Base-by-base conservation (phyloP, 352 stramenopile species). In the Thalassiosira mediterranea region DNA sequence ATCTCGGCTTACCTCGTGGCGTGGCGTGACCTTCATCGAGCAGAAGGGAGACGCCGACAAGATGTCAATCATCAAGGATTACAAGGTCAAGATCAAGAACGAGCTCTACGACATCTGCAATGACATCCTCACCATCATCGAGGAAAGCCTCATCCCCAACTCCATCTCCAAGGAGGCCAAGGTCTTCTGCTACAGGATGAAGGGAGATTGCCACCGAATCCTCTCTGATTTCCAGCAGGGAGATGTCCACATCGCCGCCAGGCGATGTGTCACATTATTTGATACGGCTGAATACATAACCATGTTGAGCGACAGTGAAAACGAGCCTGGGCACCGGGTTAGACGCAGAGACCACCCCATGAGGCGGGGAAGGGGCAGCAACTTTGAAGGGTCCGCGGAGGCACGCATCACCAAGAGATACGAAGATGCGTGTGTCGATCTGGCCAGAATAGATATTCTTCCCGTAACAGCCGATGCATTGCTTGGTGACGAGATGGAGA, bases 181-280 rank as follows among this genome's bases (percentile, higher is more conserved):
- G 91, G 97, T 99, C 11, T 99, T 99, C 84, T 99, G 99, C 94
- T 98, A 98, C 95, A 99, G 99, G 95, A 99, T 99, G 96, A 98
- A 98, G 92, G 97, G 97, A 58, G 97, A 99, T 90, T 99, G 99
- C 94, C 95, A 99, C 92, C 96, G 97, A 74, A 99, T 98, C 89
- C 89, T 99, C 65, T 97, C 96, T 60, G 97, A 99, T 87, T 99
- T 99, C 92, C 96, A 99, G 88, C 90, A 90, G 54, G 96, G 95
- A 26, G 96, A 98, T 28, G 90, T 94, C 60, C 95, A 96, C 68
- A 98, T 98, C 85, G 93, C 97, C 68, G 97, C 91, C 46, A n/a
- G n/a, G n/a, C n/a, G n/a, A n/a, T n/a, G n/a, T n/a, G n/a, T n/a
- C n/a, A n/a, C n/a, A n/a, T n/a, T n/a, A n/a, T n/a, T n/a, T n/a